Conservation (phyloP, 495 filamentous ascomycete species). For the Emericellopsis terricola region DNA sequence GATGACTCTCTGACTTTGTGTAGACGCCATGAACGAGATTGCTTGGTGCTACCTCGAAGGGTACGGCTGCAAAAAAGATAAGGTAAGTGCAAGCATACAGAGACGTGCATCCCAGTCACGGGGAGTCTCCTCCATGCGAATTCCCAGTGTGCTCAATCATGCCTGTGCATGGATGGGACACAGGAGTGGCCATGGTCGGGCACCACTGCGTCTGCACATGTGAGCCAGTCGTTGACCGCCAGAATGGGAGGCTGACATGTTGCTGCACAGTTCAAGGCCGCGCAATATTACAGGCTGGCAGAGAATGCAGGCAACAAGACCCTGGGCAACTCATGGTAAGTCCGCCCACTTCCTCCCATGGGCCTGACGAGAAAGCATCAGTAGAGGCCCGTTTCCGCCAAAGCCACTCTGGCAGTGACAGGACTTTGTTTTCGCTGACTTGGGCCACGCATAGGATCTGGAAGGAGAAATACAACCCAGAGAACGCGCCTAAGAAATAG, state of each 20-base stretch:
- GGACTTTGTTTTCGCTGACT: conserved; percentile 2
- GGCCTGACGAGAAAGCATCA: conserved; percentile 2
- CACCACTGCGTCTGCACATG: conserved; percentile 14
- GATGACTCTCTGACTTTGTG: no score
- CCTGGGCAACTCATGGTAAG: conserved; percentile 91
- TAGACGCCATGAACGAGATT: conserved; percentile 92
- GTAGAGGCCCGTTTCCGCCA: conserved; percentile 2
- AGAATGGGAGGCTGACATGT: conserved; percentile 18
- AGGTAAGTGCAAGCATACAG: conserved; percentile 63
- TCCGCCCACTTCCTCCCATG: no score
- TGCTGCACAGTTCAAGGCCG: conserved; percentile 54
- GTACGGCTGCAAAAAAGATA: conserved; percentile 90
- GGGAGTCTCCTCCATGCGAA: no score
- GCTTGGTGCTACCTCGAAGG: conserved; percentile 94
- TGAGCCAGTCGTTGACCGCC: no score
- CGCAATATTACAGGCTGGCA: conserved; percentile 84
- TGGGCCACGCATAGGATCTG: conserved; percentile 50
- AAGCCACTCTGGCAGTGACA: conserved; percentile 6
- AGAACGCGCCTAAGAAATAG: conserved; percentile 25
- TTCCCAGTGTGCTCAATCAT: no score
- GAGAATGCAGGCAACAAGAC: conserved; percentile 79
- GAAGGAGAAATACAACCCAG: conserved; percentile 86
- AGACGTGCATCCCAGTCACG: no score
- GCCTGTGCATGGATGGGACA: no score
- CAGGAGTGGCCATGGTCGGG: conserved; percentile 13